Base-by-base conservation (phyloP, 805 yeast species). In the Starmerella etchellsii region DNA sequence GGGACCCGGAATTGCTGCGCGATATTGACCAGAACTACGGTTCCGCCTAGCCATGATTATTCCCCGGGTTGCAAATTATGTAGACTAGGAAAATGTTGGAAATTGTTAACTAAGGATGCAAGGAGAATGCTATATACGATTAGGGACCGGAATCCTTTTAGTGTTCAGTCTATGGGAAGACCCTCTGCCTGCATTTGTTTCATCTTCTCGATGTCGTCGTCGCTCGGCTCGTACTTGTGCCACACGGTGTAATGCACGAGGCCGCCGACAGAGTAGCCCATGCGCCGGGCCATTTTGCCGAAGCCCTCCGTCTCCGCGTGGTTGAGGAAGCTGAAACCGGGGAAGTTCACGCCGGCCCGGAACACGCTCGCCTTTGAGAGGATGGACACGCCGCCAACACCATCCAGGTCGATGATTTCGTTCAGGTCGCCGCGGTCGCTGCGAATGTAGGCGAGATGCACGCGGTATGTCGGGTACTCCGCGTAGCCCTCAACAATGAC, bases 401-500 rank as follows among this genome's bases (percentile, higher is more conserved):
- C 97, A 60, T 87, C 96, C 45, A 87, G 67, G 39, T 79, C 85
- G 76, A 88, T 78, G 57, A 82, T 88, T 32, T 78, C 85, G 56
- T 82, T 88, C 2, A 87, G 87, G 61, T 85, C 84, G 23, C 54
- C 56, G 31, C 75, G 75, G 3, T 94, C 93, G 57, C 81, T 94
- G 50, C 96, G 69, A 57, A 88, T 68, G 58, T 88, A 88, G 0
- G 96, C 96, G 49, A 88, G 66, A 62, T 88, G 97, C 3, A 95
- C 94, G 61, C 97, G 73, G 96, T 96, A 88, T 1, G 97, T 88
- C 34, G 94, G 91, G 61, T 84, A 88, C 63, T 88, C 97, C 13
- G 84, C 88, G 24, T 95, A 95, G n/a, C 97, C 97, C 64, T 87
- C 97, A 11, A 87, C 97, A 46, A 88, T 88, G 44, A 88, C 94